A percentile compares a stretch with the other conserved stretches of the same genome.
Evolutionary conservation across 331 rosid species (phyloP).

Genomic region (Malus hybrid): DNA sequence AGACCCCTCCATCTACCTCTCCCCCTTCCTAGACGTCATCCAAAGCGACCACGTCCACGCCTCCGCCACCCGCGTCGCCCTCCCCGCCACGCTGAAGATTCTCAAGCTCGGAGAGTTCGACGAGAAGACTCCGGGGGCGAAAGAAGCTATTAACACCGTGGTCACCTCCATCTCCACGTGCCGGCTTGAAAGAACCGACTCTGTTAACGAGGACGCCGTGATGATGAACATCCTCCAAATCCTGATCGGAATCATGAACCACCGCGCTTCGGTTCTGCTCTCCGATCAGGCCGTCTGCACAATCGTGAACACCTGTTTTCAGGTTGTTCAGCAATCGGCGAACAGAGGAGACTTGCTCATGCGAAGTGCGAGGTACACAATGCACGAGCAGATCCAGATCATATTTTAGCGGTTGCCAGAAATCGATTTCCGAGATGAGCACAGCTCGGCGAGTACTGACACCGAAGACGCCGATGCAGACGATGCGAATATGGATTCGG

Average conservation of each 20-base stretch:
- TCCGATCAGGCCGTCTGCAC: constrained; percentile 61
- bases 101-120: constrained; percentile 65
- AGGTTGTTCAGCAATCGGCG: constrained; percentile 67
- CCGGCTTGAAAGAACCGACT: constrained; percentile 68
- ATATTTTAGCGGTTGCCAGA: constrained; percentile 58
- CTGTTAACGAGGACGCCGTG: constrained; percentile 61
- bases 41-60: constrained; percentile 70
- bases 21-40: constrained; percentile 69
- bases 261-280: constrained; percentile 46
- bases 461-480: constrained; percentile 35
- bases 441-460: constrained; percentile 39
- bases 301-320: constrained; percentile 64
- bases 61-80: constrained; percentile 63
- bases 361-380: constrained; percentile 60
- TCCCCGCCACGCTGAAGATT: constrained; percentile 55
- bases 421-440: constrained; percentile 25
- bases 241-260: constrained; percentile 49
- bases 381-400: constrained; percentile 78
- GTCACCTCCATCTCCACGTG: constrained; percentile 51
- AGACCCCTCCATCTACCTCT: constrained; percentile 63
- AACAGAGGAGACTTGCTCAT: constrained; percentile 66
- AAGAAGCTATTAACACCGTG: constrained; percentile 42
- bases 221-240: constrained; percentile 85
- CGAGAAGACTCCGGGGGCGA: constrained; percentile 53
- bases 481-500: constrained; percentile 23